phyloP scores from a whole-genome alignment of 2,329 filamentous ascomycete genomes.

The Hortaea sp. region DNA sequence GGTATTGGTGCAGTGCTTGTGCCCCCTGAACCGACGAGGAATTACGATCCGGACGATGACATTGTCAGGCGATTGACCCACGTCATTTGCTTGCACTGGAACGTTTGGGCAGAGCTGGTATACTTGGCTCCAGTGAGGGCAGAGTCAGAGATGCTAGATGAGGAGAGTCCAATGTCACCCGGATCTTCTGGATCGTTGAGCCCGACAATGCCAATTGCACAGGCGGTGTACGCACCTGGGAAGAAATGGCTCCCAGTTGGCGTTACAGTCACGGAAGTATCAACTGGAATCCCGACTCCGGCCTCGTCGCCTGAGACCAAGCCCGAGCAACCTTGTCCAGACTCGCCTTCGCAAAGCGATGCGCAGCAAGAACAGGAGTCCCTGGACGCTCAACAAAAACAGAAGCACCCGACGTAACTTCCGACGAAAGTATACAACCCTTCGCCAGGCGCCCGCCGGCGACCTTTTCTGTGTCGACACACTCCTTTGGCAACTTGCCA shows the following conservation, averaged over 20 bases:
- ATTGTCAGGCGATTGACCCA: constrained; percentile 73
- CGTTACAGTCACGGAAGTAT: constrained; percentile 18
- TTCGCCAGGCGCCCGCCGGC: too few species aligned
- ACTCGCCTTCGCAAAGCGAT: neutral
- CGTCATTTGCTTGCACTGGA: constrained; percentile 78
- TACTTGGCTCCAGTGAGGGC: constrained; percentile 38
- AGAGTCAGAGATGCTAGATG: constrained; percentile 2
- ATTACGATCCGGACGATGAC: constrained; percentile 34
- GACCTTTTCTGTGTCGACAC: neutral
- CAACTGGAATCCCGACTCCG: constrained; percentile 14
- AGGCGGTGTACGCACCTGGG: constrained; percentile 19
- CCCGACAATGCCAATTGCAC: constrained; percentile 18
- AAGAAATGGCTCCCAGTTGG: constrained; percentile 20
- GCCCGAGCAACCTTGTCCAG: neutral
- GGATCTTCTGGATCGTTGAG: constrained; percentile 5
- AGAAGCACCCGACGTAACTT: too few species aligned
- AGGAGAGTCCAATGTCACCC: neutral
- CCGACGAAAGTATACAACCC: too few species aligned
- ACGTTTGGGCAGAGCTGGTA: constrained; percentile 69
- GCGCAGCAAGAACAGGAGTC: neutral
- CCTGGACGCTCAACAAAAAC: neutral
- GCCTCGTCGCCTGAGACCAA: constrained; percentile 1
- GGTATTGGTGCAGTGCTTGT: constrained; percentile 19
- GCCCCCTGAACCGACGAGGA: constrained; percentile 7
- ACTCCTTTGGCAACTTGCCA: neutral